Evolutionary conservation across 108 stramenopile species (phyloP), one percentile per base, ranked within the genome.

Genomic region (Skeletonema grethae): DNA sequence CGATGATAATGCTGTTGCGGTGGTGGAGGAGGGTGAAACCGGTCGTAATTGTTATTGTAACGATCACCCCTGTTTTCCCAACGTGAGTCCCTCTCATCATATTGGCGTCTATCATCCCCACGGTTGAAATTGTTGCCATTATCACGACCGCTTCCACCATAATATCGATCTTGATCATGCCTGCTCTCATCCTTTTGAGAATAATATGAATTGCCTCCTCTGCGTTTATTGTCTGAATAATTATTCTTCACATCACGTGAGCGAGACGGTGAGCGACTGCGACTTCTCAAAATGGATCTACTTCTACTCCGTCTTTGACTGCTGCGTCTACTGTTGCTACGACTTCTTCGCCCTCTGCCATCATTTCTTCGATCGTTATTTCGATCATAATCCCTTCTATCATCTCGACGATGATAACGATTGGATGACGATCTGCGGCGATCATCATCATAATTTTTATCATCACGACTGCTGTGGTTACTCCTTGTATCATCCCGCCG

Each of bases 371-470:
- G 18, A 2, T 30, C 60, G 12, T 30, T 16, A 20, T 59, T 11
- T 15, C 65, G 25, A 36, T 62, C 68, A 46, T 70, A 48, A 7
- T 67, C 16, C 22, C 25, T 12, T 38, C 57, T 57, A 16, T 25
- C 39, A 11, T 30, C 61, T 39, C 61, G 10, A 30, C 57, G 12
- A 29, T 28, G 29, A 29, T 28, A 16, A 43, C 32, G 25, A 63
- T 80, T 18, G 39, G 76, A 16, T 83, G 82, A 25, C 74, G 69
- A 46, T 82, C 87, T 61, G 58, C 94, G 41, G 76, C 86, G 8
- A 90, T 93, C 7, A 29, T 91, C 70, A 8, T 64, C 50, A 15
- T 63, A 5, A 31, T 70, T 28, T 28, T 28, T 10, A 39, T 30
- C 41, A 38, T 36, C 67, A 32, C 53, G 12, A 25, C 53, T 41